A percentile compares a stretch with the other conserved stretches of the same genome.
Conservation (phyloP, 495 filamentous ascomycete species). For the Podospora pseudopauciseta region DNA sequence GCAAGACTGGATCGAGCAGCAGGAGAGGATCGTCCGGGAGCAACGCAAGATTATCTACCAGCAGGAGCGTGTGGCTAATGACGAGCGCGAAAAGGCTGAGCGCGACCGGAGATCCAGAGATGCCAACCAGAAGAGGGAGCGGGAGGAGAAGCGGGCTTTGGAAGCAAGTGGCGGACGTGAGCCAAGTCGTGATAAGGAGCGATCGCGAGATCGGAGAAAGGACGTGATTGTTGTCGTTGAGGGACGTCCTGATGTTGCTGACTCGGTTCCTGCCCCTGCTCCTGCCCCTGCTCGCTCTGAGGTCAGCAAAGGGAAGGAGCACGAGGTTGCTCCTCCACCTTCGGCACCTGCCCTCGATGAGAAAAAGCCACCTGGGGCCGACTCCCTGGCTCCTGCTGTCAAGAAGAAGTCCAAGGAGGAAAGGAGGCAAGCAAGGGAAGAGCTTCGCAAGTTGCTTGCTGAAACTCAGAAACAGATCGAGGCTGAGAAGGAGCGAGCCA, state of each 20-base stretch:
- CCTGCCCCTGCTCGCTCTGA: neutral
- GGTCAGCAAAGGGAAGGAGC: neutral
- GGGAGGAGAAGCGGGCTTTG: slow-evolving; percentile 8
- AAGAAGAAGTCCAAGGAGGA: slow-evolving; percentile 28
- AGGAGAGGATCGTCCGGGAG: slow-evolving; percentile 26
- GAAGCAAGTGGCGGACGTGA: slow-evolving; percentile 10
- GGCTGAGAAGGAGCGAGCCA: slow-evolving; percentile 26
- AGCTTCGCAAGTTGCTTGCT: slow-evolving; percentile 25
- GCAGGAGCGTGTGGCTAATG: slow-evolving; percentile 21
- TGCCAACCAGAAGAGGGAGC: neutral
- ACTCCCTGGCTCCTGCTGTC: neutral
- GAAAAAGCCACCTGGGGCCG: neutral
- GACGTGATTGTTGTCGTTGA: slow-evolving; percentile 1
- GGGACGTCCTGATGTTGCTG: neutral
- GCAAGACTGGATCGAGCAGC: slow-evolving; percentile 20
- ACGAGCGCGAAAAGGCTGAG: slow-evolving; percentile 26
- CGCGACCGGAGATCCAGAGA: slow-evolving; percentile 12
- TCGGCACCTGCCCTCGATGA: slow-evolving; percentile 5
- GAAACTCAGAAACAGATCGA: slow-evolving; percentile 31
- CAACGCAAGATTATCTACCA: slow-evolving; percentile 27
- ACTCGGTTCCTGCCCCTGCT: neutral
- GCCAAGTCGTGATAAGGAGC: slow-evolving; percentile 15
- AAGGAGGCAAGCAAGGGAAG: slow-evolving; percentile 24
- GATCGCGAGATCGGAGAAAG: slow-evolving; percentile 10
- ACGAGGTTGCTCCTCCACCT: neutral